These are phyloP conservation scores for Stachybotrys echinatus DNA, from an alignment of 2,329 filamentous ascomycete genomes.

Conservation along the genomic window DNA sequence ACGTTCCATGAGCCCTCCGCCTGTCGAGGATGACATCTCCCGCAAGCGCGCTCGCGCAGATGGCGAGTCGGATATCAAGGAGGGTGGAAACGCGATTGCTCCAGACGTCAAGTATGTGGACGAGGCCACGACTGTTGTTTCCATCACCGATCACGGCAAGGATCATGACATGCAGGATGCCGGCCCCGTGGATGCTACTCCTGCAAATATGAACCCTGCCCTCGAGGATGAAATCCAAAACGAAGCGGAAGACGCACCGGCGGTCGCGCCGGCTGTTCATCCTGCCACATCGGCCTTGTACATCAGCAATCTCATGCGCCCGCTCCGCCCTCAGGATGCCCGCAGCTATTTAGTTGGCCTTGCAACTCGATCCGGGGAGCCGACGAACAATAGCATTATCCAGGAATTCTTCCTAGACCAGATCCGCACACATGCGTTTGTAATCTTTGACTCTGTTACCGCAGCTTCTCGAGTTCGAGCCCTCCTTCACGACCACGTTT, in stretches of 20 bases:
- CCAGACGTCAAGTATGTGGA: slow-evolving; percentile 6
- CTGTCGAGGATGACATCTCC: slow-evolving; percentile 45
- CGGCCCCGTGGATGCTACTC: not conserved
- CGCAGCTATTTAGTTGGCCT: slow-evolving; percentile 65
- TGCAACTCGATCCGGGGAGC: slow-evolving; percentile 51
- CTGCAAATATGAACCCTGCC: not conserved
- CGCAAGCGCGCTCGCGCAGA: slow-evolving; percentile 50
- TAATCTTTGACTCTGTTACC: slow-evolving; percentile 60
- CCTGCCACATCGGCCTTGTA: slow-evolving; percentile 74
- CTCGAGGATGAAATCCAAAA: slow-evolving; percentile 18
- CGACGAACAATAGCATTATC: slow-evolving; percentile 49
- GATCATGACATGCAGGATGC: slow-evolving; percentile 6
- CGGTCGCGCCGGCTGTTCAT: slow-evolving; percentile 57
- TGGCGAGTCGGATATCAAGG: slow-evolving; percentile 5
- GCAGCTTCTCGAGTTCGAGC: slow-evolving; percentile 74
- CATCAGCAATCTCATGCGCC: slow-evolving; percentile 86
- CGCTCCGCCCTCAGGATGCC: slow-evolving; percentile 64
- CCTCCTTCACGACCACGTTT: slow-evolving; percentile 70
- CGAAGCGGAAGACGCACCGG: slow-evolving; percentile 26
- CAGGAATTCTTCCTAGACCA: slow-evolving; percentile 72
- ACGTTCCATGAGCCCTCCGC: slow-evolving; percentile 57
- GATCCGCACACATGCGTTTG: slow-evolving; percentile 85
- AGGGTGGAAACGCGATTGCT: slow-evolving; percentile 6
- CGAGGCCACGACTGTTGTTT: slow-evolving; percentile 1
- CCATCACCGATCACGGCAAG: not conserved